A percentile compares a stretch with the other conserved stretches of the same genome.
These are phyloP conservation scores for Xerocomus potaroensis DNA, from an alignment of 768 basidiomycete species.

Conservation along the genomic window DNA sequence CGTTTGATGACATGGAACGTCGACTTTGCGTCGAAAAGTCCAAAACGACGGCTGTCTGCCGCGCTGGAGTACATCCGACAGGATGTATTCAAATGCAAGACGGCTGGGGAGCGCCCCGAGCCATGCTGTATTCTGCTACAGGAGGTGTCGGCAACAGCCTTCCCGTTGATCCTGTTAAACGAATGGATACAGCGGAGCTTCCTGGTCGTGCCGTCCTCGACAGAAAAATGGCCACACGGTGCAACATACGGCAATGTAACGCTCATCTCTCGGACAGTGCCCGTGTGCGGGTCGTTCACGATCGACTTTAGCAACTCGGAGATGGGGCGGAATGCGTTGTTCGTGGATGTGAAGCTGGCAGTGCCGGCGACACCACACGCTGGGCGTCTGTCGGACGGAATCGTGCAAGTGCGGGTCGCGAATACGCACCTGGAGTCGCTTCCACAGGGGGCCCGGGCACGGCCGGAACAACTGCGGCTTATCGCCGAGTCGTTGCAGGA, in stretches of 20 bases:
- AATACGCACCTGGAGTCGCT: conserved; percentile 78
- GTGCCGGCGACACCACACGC: conserved; percentile 30
- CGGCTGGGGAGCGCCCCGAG: conserved; percentile 40
- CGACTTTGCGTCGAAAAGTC: conserved; percentile 40
- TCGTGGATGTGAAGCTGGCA: conserved; percentile 51
- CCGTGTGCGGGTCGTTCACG: conserved; percentile 44
- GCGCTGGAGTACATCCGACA: conserved; percentile 53
- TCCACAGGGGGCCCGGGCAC: conserved; percentile 39
- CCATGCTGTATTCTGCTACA: conserved; percentile 68
- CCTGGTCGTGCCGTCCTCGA: conserved; percentile 49
- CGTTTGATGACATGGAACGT: conserved; percentile 73
- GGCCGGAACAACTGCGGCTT: conserved; percentile 49
- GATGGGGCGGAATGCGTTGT: conserved; percentile 53
- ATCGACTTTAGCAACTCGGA: conserved; percentile 49
- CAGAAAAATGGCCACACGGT: conserved; percentile 49
- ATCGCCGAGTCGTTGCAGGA: conserved; percentile 49
- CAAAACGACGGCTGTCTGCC: conserved; percentile 41
- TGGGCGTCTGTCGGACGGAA: conserved; percentile 31
- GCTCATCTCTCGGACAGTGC: conserved; percentile 55
- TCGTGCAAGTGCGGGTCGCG: conserved; percentile 52
- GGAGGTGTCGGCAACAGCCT: conserved; percentile 49
- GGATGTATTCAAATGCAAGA: conserved; percentile 46
- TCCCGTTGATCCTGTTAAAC: conserved; percentile 48
- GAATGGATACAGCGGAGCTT: conserved; percentile 64
- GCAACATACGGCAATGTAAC: conserved; percentile 65